Evolutionary conservation across 1,284 basidiomycete genomes (phyloP).

Genomic region (Rhodotorula sp.): DNA sequence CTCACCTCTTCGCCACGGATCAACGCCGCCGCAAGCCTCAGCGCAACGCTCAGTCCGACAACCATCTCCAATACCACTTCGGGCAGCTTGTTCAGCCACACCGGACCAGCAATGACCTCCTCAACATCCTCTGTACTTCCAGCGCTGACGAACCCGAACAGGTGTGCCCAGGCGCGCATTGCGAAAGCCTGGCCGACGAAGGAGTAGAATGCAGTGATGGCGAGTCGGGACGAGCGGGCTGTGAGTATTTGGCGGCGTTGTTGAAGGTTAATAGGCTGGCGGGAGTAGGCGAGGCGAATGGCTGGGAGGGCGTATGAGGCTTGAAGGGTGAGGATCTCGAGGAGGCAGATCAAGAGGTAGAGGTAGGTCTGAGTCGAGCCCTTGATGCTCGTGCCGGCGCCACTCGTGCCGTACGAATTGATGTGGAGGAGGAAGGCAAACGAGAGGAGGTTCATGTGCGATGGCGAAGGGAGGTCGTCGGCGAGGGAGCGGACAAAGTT

Average conservation of each 20-base stretch:
- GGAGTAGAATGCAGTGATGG: slow-evolving; percentile 26
- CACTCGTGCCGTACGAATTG: slow-evolving; percentile 13
- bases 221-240: slow-evolving; percentile 15
- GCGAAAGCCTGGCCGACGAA: slow-evolving; percentile 22
- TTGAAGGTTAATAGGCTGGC: background rate
- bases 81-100: slow-evolving; percentile 37
- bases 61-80: slow-evolving; percentile 30
- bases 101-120: slow-evolving; percentile 9
- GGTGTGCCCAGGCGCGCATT: slow-evolving; percentile 5
- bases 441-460: slow-evolving; percentile 35
- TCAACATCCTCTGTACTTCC: slow-evolving; percentile 3
- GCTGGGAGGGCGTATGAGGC: slow-evolving; percentile 22
- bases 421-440: slow-evolving; percentile 40
- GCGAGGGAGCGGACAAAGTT: slow-evolving; percentile 27
- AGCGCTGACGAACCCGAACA: background rate
- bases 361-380: slow-evolving; percentile 20
- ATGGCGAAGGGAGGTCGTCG: slow-evolving; percentile 19
- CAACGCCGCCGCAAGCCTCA: slow-evolving; percentile 17
- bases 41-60: slow-evolving; percentile 10
- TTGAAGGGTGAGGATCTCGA: slow-evolving; percentile 32
- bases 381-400: background rate
- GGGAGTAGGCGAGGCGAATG: background rate
- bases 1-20: slow-evolving; percentile 29
- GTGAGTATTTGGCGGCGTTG: background rate
- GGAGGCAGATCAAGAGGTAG: slow-evolving; percentile 24